A percentile compares a stretch with the other conserved stretches of the same genome.
These are phyloP conservation scores for Aspergillus aculeatus DNA, from an alignment of 2,329 filamentous ascomycete species.

Conservation along the genomic window DNA sequence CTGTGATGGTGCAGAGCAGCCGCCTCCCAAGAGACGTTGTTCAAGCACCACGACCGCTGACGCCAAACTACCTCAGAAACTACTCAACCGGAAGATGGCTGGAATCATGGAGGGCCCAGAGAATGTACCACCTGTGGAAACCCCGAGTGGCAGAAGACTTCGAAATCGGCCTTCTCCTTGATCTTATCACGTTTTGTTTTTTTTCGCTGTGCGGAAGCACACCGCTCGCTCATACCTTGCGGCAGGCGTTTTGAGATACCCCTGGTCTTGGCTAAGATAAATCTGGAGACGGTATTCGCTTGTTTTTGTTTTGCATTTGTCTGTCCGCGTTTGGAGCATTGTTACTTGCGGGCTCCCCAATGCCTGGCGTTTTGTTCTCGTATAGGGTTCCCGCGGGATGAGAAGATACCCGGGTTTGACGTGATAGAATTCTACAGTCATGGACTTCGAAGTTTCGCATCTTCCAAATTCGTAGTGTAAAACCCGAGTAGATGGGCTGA, in stretches of 20 bases:
- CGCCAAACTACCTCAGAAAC: conserved; percentile 46
- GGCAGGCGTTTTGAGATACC: conserved; percentile 9
- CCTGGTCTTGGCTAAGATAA: background rate
- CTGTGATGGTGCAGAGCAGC: conserved; percentile 25
- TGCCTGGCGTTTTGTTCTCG: background rate
- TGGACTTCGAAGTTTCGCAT: background rate
- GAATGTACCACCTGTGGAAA: conserved; percentile 37
- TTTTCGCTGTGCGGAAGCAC: conserved; percentile 8
- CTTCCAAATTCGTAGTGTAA: background rate
- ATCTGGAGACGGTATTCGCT: background rate
- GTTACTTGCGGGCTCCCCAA: background rate
- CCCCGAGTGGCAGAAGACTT: conserved; percentile 29
- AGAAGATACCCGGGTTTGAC: background rate
- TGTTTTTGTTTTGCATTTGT: background rate
- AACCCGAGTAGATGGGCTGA: background rate
- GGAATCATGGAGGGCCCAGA: conserved; percentile 48
- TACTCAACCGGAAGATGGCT: conserved; percentile 38
- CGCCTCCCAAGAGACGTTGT: conserved; percentile 30
- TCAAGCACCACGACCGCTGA: conserved; percentile 30
- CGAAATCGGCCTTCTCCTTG: conserved; percentile 31
- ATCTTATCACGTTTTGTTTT: conserved; percentile 1
- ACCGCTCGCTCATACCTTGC: background rate
- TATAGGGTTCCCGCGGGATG: background rate
- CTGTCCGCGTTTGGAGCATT: background rate
- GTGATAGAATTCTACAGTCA: background rate